Conservation (phyloP, 2,329 filamentous ascomycete species). For the Trichoderma atroviride region DNA sequence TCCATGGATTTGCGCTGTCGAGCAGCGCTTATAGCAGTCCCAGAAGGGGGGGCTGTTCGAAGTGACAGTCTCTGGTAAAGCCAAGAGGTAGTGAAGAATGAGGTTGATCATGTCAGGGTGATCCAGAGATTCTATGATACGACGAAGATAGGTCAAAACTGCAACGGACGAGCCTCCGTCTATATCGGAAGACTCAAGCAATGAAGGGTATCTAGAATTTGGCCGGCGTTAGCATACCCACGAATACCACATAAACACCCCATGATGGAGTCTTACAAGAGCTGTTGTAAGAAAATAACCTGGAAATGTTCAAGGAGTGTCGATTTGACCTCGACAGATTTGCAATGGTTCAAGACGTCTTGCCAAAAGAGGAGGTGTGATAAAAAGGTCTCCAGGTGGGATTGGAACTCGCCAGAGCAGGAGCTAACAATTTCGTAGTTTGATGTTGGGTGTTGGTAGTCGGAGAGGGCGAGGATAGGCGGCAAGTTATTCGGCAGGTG, state of each 20-base stretch:
- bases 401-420: constrained; percentile 73
- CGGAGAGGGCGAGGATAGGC: constrained; percentile 83
- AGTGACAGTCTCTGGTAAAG: constrained; percentile 64
- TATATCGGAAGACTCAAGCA: constrained; percentile 94
- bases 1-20: constrained; percentile 89
- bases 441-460: constrained; percentile 75
- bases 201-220: constrained; percentile 76
- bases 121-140: constrained; percentile 87
- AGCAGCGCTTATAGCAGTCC: constrained; percentile 64
- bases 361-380: constrained; percentile 98
- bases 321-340: constrained; percentile 86
- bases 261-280: constrained; percentile 65
- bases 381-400: constrained; percentile 89
- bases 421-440: constrained; percentile 73
- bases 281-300: constrained; percentile 90
- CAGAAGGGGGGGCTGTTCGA: constrained; percentile 41
- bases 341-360: constrained; percentile 94
- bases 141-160: constrained; percentile 88
- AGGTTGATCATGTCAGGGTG: constrained; percentile 94
- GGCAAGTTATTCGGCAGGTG: constrained; percentile 75
- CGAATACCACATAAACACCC: neutral
- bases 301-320: constrained; percentile 96
- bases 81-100: constrained; percentile 88
- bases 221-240: neutral
- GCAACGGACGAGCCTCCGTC: constrained; percentile 96